These are phyloP conservation scores for Metschnikowia cerradonensis DNA, from an alignment of 805 yeast species.

Conservation along the genomic window DNA sequence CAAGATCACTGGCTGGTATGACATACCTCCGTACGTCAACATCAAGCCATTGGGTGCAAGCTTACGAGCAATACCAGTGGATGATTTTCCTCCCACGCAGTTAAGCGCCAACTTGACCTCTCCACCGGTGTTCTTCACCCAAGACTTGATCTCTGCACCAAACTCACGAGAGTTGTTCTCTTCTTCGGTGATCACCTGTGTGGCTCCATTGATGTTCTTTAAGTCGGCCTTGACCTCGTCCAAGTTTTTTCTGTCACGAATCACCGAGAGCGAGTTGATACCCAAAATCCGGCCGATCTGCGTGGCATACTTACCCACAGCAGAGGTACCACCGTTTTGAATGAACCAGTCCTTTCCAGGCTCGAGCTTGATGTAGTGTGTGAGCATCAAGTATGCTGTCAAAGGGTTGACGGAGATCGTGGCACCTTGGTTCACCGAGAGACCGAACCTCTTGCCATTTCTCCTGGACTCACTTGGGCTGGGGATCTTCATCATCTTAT, in stretches of 20 bases:
- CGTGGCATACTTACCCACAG: slow-evolving; percentile 87
- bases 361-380: slow-evolving; percentile 55
- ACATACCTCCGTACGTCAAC: slow-evolving; percentile 97
- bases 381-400: slow-evolving; percentile 86
- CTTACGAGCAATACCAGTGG: slow-evolving; percentile 79
- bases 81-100: slow-evolving; percentile 89
- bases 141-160: slow-evolving; percentile 51
- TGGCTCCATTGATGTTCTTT: slow-evolving; percentile 65
- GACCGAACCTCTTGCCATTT: slow-evolving; percentile 28
- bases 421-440: slow-evolving; percentile 62
- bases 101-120: slow-evolving; percentile 77
- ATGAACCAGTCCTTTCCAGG: slow-evolving; percentile 82
- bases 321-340: slow-evolving; percentile 95
- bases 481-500: slow-evolving; percentile 56
- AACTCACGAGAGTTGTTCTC: slow-evolving; percentile 70
- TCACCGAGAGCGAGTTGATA: slow-evolving; percentile 77
- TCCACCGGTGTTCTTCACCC: slow-evolving; percentile 46
- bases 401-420: slow-evolving; percentile 90
- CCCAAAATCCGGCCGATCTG: slow-evolving; percentile 82
- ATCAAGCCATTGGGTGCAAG: slow-evolving; percentile 68
- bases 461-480: slow-evolving; percentile 45
- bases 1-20: slow-evolving; percentile 86
- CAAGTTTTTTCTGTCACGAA: slow-evolving; percentile 79
- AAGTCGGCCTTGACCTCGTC: slow-evolving; percentile 55
- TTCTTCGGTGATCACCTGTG: slow-evolving; percentile 84